Evolutionary conservation across 1,139 yeast species (phyloP).

Genomic region (Wickerhamiella infanticola): DNA sequence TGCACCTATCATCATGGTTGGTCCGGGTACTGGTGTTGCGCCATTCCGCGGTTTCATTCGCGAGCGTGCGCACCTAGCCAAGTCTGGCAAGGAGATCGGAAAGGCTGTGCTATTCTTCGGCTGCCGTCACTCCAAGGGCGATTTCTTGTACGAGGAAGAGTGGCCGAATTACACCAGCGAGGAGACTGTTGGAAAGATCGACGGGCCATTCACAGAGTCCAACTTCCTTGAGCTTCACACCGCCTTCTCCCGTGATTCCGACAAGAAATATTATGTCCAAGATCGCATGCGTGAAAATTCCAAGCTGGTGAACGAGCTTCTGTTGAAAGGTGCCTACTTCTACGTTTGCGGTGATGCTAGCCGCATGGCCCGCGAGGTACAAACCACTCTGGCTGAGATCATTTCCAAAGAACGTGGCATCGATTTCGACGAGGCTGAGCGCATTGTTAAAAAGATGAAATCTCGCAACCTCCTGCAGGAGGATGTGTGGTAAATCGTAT

Average conservation of each 20-base stretch:
- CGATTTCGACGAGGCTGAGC: constrained; percentile 53
- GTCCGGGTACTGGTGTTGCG: constrained; percentile 98
- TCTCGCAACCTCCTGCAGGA: constrained; percentile 86
- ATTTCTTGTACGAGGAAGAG: constrained; percentile 70
- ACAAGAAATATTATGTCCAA: constrained; percentile 70
- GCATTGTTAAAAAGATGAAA: constrained; percentile 63
- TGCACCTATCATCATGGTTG: constrained; percentile 80
- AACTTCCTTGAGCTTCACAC: constrained; percentile 38
- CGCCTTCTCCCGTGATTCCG: constrained; percentile 68
- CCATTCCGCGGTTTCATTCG: constrained; percentile 90
- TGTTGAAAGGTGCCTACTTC: constrained; percentile 66
- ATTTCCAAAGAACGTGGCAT: constrained; percentile 44
- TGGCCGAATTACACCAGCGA: constrained; percentile 39
- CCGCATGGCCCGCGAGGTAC: constrained; percentile 95
- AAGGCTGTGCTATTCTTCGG: constrained; percentile 71
- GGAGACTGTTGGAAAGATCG: constrained; percentile 17
- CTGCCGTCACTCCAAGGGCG: constrained; percentile 59
- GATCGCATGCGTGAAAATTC: constrained; percentile 50
- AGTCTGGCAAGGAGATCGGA: constrained; percentile 48
- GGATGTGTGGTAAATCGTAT: constrained; percentile 69
- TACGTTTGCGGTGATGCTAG: constrained; percentile 97
- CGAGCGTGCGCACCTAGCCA: constrained; percentile 51
- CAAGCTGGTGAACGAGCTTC: constrained; percentile 37
- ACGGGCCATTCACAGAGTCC: constrained; percentile 9
- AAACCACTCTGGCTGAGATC: constrained; percentile 48